Percentiles rank a stretch among this genome's conserved stretches.
Evolutionary conservation across 768 basidiomycete genomes (phyloP).

Genomic region (Mrakia gelida): DNA sequence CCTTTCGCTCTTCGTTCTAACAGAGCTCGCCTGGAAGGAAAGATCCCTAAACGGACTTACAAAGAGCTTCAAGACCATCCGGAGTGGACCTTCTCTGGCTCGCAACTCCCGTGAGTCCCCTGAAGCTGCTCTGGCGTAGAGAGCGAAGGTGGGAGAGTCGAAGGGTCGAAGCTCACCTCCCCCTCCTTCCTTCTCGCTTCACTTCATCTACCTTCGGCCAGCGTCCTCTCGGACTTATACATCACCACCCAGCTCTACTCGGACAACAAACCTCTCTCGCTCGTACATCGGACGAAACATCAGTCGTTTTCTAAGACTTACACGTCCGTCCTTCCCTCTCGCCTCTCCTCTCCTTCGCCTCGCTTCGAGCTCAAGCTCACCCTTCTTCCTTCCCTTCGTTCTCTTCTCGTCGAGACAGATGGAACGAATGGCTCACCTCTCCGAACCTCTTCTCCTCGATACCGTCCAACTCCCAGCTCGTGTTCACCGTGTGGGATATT

Average conservation of each 20-base stretch:
- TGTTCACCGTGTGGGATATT: constrained; percentile 95
- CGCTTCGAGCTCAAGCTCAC: neutral
- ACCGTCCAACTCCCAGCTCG: constrained; percentile 80
- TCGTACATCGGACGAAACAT: constrained; percentile 85
- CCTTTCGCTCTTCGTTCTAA: neutral
- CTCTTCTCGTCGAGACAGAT: constrained; percentile 49
- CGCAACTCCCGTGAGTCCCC: constrained; percentile 59
- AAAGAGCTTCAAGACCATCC: constrained; percentile 79
- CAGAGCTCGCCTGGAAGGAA: constrained; percentile 62
- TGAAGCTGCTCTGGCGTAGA: neutral
- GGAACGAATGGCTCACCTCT: constrained; percentile 93
- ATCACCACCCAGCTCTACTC: constrained; percentile 87
- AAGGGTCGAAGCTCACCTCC: constrained; percentile 21
- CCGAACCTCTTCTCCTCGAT: constrained; percentile 92
- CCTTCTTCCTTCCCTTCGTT: neutral
- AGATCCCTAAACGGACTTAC: constrained; percentile 63
- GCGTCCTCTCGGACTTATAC: constrained; percentile 85
- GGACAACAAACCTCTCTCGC: constrained; percentile 87
- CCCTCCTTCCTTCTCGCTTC: constrained; percentile 13
- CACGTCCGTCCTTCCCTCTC: constrained; percentile 51
- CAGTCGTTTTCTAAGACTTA: constrained; percentile 83
- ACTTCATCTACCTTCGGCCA: constrained; percentile 42
- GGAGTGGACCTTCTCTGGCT: constrained; percentile 74
- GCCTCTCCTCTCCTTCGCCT: neutral
- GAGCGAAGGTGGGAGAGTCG: constrained; percentile 9